Percentiles rank a stretch among this genome's conserved stretches.
phyloP scores from a whole-genome alignment of 768 basidiomycete genomes.

The Lyophyllum shimeji region DNA sequence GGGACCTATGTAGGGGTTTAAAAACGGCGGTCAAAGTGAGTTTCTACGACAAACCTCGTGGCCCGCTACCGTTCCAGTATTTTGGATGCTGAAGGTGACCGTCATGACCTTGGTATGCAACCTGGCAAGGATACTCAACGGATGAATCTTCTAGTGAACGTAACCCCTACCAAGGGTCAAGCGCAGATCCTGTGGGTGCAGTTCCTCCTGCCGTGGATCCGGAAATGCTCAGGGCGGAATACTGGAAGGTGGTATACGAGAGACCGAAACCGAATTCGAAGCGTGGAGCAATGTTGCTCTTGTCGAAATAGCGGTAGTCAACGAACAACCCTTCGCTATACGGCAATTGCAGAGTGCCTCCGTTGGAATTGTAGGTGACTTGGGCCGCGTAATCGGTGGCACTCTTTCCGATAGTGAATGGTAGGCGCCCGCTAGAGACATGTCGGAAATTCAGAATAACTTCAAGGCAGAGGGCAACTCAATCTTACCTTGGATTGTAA shows the following conservation, averaged over 20 bases:
- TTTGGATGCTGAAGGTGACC: slow-evolving; percentile 50
- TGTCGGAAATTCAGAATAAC: not conserved
- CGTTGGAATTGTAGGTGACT: slow-evolving; percentile 35
- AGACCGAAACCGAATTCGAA: slow-evolving; percentile 54
- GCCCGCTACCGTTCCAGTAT: slow-evolving; percentile 53
- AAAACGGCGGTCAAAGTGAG: not conserved
- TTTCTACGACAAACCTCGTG: slow-evolving; percentile 40
- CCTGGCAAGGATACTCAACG: slow-evolving; percentile 26
- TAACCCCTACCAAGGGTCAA: slow-evolving; percentile 45
- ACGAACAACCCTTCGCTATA: slow-evolving; percentile 61
- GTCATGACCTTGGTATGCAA: slow-evolving; percentile 52
- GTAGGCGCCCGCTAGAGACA: slow-evolving; percentile 37
- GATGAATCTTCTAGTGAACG: not conserved
- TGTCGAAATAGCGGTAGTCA: slow-evolving; percentile 60
- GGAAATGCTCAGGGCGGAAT: slow-evolving; percentile 41
- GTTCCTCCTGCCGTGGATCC: slow-evolving; percentile 42
- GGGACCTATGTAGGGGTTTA: slow-evolving; percentile 36
- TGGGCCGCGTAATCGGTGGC: slow-evolving; percentile 57
- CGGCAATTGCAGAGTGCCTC: slow-evolving; percentile 43
- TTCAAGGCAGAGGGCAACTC: not conserved
- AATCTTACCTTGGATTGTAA: slow-evolving; percentile 54
- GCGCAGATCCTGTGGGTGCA: slow-evolving; percentile 46
- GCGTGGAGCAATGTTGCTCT: slow-evolving; percentile 41
- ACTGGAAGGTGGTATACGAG: slow-evolving; percentile 58
- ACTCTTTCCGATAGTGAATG: slow-evolving; percentile 55